phyloP scores from a whole-genome alignment of 2,329 filamentous ascomycete species.

The Emergomyces orientalis region DNA sequence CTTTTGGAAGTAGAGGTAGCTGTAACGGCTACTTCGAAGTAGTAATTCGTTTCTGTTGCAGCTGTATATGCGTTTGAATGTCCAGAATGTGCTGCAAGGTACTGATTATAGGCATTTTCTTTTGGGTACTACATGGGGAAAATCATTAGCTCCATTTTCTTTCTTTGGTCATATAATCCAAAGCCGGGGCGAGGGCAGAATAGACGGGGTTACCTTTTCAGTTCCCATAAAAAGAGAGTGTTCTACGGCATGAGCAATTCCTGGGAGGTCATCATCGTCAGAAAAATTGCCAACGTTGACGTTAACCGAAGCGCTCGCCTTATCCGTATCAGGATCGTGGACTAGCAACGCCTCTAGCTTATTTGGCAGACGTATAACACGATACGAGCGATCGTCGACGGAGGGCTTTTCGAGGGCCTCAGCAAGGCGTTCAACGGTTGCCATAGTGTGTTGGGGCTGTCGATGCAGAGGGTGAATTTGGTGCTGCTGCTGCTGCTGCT shows the following conservation, averaged over 20 bases:
- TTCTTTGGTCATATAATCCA: not conserved
- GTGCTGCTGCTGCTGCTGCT: not conserved
- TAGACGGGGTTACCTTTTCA: slow-evolving; percentile 56
- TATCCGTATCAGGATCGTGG: slow-evolving; percentile 90
- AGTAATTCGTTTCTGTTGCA: slow-evolving; percentile 91
- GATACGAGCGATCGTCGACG: slow-evolving; percentile 76
- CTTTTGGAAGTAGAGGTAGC: slow-evolving; percentile 33
- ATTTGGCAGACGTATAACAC: slow-evolving; percentile 77
- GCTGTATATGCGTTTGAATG: slow-evolving; percentile 93
- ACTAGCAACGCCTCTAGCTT: slow-evolving; percentile 84
- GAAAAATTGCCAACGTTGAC: slow-evolving; percentile 95
- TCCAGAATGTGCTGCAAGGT: slow-evolving; percentile 80
- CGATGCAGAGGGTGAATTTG: not conserved
- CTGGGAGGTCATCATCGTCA: slow-evolving; percentile 80
- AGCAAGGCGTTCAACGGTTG: slow-evolving; percentile 44
- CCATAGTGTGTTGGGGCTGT: slow-evolving; percentile 19
- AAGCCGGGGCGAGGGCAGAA: not conserved
- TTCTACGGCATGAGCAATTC: slow-evolving; percentile 93
- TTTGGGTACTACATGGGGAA: slow-evolving; percentile 57
- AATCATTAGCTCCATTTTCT: slow-evolving; percentile 1
- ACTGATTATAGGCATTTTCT: slow-evolving; percentile 93
- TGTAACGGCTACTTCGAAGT: slow-evolving; percentile 86
- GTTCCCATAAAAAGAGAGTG: slow-evolving; percentile 98
- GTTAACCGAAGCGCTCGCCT: slow-evolving; percentile 89
- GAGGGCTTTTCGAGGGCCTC: slow-evolving; percentile 72